phyloP scores from a whole-genome alignment of 108 stramenopile species.

The Nannochloropsis oceanica region DNA sequence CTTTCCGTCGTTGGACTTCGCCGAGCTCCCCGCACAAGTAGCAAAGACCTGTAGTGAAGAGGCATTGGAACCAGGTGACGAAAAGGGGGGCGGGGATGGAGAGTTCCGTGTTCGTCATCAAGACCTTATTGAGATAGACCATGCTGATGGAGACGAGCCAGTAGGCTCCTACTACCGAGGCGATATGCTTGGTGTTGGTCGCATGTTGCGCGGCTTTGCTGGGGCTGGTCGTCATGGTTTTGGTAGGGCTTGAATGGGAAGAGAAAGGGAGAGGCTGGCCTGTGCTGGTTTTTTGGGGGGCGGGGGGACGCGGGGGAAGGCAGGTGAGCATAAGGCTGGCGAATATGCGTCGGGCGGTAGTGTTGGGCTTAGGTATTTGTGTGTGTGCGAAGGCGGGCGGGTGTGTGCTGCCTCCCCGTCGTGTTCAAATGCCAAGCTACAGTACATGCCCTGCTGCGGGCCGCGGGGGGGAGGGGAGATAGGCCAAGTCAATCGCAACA shows the following conservation, averaged over 20 bases:
- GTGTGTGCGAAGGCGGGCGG: too few species aligned
- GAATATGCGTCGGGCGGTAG: too few species aligned
- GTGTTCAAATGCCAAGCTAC: too few species aligned
- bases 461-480: too few species aligned
- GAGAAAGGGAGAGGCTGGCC: too few species aligned
- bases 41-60: constrained; percentile 66
- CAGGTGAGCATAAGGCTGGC: too few species aligned
- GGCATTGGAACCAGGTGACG: constrained; percentile 83
- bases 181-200: constrained; percentile 32
- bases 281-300: too few species aligned
- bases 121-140: constrained; percentile 81
- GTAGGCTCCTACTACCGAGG: constrained; percentile 46
- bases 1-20: constrained; percentile 21
- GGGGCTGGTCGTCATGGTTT: neutral
- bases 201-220: neutral
- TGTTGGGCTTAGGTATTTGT: too few species aligned
- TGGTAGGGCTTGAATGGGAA: neutral
- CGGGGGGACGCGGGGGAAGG: too few species aligned
- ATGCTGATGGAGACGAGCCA: constrained; percentile 59
- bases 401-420: too few species aligned
- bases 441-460: too few species aligned
- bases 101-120: constrained; percentile 58
- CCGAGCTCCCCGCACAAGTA: constrained; percentile 55
- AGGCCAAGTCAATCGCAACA: too few species aligned
- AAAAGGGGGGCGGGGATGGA: constrained; percentile 78